Conservation (phyloP, 306 rosid genomes). For the Lathyrus tuberosus region DNA sequence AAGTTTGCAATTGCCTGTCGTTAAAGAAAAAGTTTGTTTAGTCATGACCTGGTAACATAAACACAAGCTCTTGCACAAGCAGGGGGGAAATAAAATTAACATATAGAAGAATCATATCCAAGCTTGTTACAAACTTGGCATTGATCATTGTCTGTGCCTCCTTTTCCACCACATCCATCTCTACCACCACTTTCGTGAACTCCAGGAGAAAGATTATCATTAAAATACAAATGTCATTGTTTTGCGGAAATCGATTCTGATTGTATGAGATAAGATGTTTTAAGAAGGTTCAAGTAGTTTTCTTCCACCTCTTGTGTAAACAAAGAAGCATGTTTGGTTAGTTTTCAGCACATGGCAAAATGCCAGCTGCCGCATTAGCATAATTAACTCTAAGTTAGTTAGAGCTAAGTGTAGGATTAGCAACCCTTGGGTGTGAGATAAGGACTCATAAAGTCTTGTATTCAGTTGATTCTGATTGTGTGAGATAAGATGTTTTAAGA, state of each 20-base stretch:
- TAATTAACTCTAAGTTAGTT: no score
- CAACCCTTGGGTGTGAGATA: no score
- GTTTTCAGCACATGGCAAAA: no score
- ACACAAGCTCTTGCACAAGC: slow-evolving; percentile 16
- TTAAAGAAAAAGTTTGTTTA: slow-evolving; percentile 37
- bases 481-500: no score
- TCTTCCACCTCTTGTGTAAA: no score
- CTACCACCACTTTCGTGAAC: not conserved
- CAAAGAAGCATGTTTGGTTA: no score
- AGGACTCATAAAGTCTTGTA: no score
- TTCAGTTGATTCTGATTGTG: no score
- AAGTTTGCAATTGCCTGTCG: slow-evolving; percentile 67
- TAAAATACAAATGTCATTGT: not conserved
- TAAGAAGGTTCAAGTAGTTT: no score
- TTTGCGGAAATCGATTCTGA: not conserved
- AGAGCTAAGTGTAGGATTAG: no score
- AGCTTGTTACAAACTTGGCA: not conserved
- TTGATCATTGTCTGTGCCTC: not conserved
- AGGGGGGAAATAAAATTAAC: slow-evolving; percentile 9
- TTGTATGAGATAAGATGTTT: no score
- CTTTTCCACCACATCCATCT: not conserved
- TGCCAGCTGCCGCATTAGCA: no score
- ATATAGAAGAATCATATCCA: not conserved
- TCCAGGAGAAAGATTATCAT: not conserved
- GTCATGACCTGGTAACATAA: slow-evolving; percentile 40